Evolutionary conservation across 192 early-diverging fungal species (phyloP).

Genomic region (Podila epicladia): DNA sequence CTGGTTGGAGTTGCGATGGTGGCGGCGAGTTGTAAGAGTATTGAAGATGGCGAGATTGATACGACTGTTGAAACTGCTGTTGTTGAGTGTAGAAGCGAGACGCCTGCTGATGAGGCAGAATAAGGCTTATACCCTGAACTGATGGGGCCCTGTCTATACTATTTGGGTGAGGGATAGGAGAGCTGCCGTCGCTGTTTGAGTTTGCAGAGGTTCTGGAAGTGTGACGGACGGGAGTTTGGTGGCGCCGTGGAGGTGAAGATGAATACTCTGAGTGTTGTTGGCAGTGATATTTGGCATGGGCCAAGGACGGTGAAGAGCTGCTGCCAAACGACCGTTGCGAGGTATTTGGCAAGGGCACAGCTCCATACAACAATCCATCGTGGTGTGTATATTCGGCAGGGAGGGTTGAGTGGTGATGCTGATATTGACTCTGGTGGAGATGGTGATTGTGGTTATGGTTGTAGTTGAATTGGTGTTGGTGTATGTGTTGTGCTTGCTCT

Average conservation of each 20-base stretch:
- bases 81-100: conserved; percentile 17
- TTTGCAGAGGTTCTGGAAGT: conserved; percentile 3
- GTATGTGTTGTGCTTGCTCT: not conserved
- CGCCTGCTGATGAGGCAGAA: not conserved
- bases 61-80: conserved; percentile 11
- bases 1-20: not conserved
- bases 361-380: not conserved
- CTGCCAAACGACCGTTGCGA: not conserved
- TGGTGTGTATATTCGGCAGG: conserved; percentile 4
- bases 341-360: not conserved
- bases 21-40: not conserved
- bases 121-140: not conserved
- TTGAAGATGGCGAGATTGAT: not conserved
- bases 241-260: not conserved
- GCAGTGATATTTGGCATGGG: not conserved
- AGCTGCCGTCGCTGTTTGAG: not conserved
- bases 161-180: not conserved
- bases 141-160: conserved; percentile 2
- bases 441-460: not conserved
- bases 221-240: not conserved
- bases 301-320: not conserved
- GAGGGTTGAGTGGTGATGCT: not conserved
- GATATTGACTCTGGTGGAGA: not conserved
- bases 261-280: not conserved
- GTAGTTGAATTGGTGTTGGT: not conserved